A percentile compares a stretch with the other conserved stretches of the same genome.
Conservation (phyloP, 768 basidiomycete genomes). For the Mrakia frigida region DNA sequence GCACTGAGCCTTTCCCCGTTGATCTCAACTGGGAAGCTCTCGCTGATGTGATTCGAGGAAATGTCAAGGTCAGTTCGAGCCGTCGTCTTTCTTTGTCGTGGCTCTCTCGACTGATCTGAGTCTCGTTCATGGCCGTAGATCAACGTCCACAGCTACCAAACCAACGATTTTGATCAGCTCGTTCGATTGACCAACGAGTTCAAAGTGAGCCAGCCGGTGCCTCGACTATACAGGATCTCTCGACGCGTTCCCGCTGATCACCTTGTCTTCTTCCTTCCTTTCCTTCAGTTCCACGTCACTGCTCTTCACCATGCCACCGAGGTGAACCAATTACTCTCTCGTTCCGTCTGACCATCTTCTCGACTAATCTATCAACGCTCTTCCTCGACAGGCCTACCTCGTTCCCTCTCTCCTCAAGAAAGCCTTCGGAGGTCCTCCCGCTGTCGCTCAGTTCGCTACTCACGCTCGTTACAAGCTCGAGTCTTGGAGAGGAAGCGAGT, state of each 20-base stretch:
- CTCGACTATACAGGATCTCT: slow-evolving; percentile 28
- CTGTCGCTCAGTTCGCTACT: slow-evolving; percentile 49
- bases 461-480: slow-evolving; percentile 56
- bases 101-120: too few relatives aligned
- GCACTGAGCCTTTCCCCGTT: slow-evolving; percentile 51
- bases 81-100: not conserved
- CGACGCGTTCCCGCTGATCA: slow-evolving; percentile 2
- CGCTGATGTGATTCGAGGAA: slow-evolving; percentile 65
- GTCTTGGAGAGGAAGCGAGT: slow-evolving; percentile 58
- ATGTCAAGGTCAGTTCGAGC: slow-evolving; percentile 56
- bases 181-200: slow-evolving; percentile 71
- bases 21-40: slow-evolving; percentile 56
- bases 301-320: slow-evolving; percentile 62
- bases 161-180: slow-evolving; percentile 36
- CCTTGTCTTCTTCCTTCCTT: slow-evolving; percentile 47
- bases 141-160: slow-evolving; percentile 21
- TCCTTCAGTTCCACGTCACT: slow-evolving; percentile 52
- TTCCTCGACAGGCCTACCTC: slow-evolving; percentile 70
- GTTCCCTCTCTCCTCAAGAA: slow-evolving; percentile 68
- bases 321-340: slow-evolving; percentile 49
- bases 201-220: slow-evolving; percentile 48
- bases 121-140: not conserved
- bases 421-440: slow-evolving; percentile 47
- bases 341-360: slow-evolving; percentile 53
- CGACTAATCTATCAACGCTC: slow-evolving; percentile 63